Base-by-base conservation (phyloP, 2,329 filamentous ascomycete genomes). In the Penicillium griseofulvum region DNA sequence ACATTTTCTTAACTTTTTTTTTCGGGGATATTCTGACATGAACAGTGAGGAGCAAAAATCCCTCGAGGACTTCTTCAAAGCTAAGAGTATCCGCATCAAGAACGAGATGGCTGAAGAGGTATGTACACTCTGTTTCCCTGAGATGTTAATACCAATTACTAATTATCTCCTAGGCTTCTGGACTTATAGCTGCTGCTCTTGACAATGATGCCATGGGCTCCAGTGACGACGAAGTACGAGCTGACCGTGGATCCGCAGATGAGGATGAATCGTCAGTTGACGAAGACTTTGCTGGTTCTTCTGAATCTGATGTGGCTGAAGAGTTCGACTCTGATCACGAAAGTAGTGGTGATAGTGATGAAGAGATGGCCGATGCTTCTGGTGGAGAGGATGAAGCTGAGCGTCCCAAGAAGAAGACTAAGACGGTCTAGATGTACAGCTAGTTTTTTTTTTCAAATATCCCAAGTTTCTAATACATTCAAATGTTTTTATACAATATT, bases 51-150 rank as follows among this genome's bases (percentile, higher is more conserved):
- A 99, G 72, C 90, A 97, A 75, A 90, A 94, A 76, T 90, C 90
- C 7, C 84, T 99, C n/a, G 94, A 99, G 74, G 87, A 88, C 64
- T 99, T 99, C 79, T 97, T 99, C 84, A 94, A 95, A 76, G 85
- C 91, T 65, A 97, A 97, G 81, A 89, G 88, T 58, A 83, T 99
- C 68, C 90, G 93, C 52, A 92, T 95, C 54, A 97, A 97, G 86
- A 99, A 99, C 74, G 94, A 99, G 77, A 97, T 99, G 79, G 88
- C 95, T 59, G 94, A 97, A 71, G 94, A 99, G 65, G 89, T 90
- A 71, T 87, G 89, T 71, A 64, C 54, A 19, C 33, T 45, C 52
- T 31, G 7, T 39, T 39, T 39, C 8, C n/a, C 11, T 31, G 3
- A 3, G 29, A 5, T 19, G 6, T 14, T 34, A 4, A 14, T 17